Evolutionary conservation across 192 early-diverging fungal species (phyloP), one percentile per base, ranked within the genome.

Genomic region (Glomus cerebriforme): DNA sequence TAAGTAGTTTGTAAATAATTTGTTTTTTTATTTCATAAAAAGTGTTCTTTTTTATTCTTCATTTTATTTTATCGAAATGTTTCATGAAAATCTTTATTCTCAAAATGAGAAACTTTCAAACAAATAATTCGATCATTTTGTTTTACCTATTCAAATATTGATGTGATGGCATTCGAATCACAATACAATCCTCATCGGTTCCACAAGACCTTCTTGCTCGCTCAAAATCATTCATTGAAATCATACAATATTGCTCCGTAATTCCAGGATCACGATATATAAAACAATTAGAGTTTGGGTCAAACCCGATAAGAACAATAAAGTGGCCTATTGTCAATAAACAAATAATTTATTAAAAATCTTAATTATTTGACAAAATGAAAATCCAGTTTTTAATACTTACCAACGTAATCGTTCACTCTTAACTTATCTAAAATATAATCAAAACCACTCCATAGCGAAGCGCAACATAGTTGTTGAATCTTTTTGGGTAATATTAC

Each of bases 181-280:
- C 62, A 29, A 63, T 19, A 13, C 62, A 63, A 63, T 63, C 5
- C 13, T 63, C 62, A 63, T 63, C 62, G 7, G 22, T 63, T 22
- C 22, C 62, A 10, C 5, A 10, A 29, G 62, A 63, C 29, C 62
- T 22, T 24, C 59, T 24, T 29, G 62, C 62, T 29, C 5, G 24
- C 29, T 63, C 62, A 63, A 63, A 63, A 63, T 63, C 29, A 4
- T 31, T n/a, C 62, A 31, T 31, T 7, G 62, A 29, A 63, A 63
- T 63, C 62, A 63, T 63, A n/a, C 62, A 63, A 63, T 63, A 24
- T 22, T n/a, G 24, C 6, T 63, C 62, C 5, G 29, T 63, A n/a
- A 63, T 31, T 7, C 62, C 62, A 63, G 62, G 62, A 63, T 63
- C 62, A 29, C 62, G n/a, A 63, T 63, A 63, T 29, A 63, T 63